Evolutionary conservation across 2,329 filamentous ascomycete species (phyloP), one percentile per base, ranked within the genome.

Genomic region (Cytospora chrysosperma): DNA sequence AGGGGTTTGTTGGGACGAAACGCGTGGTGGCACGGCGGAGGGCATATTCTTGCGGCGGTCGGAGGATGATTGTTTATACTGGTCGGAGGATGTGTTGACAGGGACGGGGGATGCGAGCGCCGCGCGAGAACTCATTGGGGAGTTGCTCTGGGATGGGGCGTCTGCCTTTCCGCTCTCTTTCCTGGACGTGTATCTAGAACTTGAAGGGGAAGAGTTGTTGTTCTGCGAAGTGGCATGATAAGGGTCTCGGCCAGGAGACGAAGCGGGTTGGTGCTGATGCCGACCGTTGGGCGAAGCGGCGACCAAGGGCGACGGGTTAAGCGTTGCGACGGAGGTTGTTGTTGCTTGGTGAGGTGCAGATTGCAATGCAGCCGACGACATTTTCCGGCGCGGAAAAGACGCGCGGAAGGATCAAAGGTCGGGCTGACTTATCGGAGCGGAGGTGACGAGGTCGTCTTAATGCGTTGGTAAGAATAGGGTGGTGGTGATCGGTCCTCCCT

Each of bases 21-120:
- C 96, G 9, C 91, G 93, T 72, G 93, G 86, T 40, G 91, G 91
- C 55, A 91, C 93, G 61, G 91, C 83, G 27, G 91, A 89, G 59
- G 90, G 86, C 78, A 83, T 86, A 76, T 81, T 85, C 76, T 78
- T 84, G 77, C 81, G 79, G 71, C 82, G 80, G 70, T 83, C 82
- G 66, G 81, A 78, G 62, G 78, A 71, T 24, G 79, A 70, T 30
- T 78, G 74, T 47, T 79, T 74, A 52, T 81, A 77, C 54, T 83
- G 77, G 64, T 76, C 70, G 30, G 77, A 73, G 19, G 79, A 75
- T 50, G 67, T 61, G 15, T 77, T 67, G 67, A 77, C 72, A 54
- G 75, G 72, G 47, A 79, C 73, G 37, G 78, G 76, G 63, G 77
- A 78, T 57, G 78, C 74, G 68, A 80, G 70, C 59, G 80, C 77